phyloP scores from a whole-genome alignment of 2,329 filamentous ascomycete genomes.

The Fusarium secorum region DNA sequence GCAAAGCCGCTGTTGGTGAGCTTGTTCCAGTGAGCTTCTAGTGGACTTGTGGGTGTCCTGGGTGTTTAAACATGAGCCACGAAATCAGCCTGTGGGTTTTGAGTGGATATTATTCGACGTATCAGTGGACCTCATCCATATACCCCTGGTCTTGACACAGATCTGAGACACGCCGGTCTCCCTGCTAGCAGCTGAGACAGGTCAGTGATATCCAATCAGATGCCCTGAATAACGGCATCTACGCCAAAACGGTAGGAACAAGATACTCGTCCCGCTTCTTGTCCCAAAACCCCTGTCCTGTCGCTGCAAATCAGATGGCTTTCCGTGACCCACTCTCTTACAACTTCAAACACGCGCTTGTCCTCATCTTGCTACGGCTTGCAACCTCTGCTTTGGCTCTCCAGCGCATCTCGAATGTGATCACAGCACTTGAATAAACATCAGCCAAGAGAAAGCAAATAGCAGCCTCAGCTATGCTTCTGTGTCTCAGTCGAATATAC shows the following conservation, averaged over 20 bases:
- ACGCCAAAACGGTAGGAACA: conserved; percentile 38
- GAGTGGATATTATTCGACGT: conserved; percentile 14
- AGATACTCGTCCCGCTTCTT: conserved; percentile 35
- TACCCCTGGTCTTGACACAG: conserved; percentile 50
- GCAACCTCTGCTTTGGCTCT: conserved; percentile 19
- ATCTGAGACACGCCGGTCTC: conserved; percentile 51
- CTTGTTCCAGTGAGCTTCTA: conserved; percentile 30
- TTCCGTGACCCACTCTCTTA: conserved; percentile 25
- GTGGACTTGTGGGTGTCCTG: background rate
- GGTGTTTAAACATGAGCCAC: conserved; percentile 11
- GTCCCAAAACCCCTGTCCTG: conserved; percentile 24
- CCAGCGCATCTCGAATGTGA: conserved; percentile 14
- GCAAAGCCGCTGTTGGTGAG: conserved; percentile 3
- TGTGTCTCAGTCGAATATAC: conserved; percentile 23
- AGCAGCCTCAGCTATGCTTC: conserved; percentile 1
- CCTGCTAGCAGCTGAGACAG: conserved; percentile 27
- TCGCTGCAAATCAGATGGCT: conserved; percentile 37
- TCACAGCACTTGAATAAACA: conserved; percentile 11
- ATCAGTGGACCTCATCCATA: conserved; percentile 6
- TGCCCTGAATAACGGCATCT: conserved; percentile 6
- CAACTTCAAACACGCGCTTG: conserved; percentile 43
- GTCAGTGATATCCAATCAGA: conserved; percentile 22
- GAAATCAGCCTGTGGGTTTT: conserved; percentile 8
- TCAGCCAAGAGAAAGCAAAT: conserved; percentile 15
- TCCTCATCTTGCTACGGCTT: conserved; percentile 24